phyloP scores from a whole-genome alignment of 148 eudicot species.

The Dianthus caryophyllus region DNA sequence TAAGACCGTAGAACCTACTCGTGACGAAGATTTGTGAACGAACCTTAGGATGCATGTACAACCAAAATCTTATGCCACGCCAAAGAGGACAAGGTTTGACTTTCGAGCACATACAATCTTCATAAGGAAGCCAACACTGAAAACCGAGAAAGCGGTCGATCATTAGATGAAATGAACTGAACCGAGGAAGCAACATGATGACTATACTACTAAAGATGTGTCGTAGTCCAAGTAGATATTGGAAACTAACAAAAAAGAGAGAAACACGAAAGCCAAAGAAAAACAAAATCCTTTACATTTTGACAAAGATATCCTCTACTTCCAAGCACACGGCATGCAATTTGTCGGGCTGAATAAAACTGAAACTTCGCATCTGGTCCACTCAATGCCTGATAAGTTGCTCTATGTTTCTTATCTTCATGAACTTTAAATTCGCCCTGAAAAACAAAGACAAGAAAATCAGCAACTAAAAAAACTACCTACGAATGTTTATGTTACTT shows the following conservation, averaged over 20 bases:
- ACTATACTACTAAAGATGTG: not conserved
- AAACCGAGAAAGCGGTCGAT: not conserved
- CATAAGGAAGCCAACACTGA: slow-evolving; percentile 89
- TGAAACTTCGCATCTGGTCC: slow-evolving; percentile 74
- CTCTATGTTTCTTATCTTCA: slow-evolving; percentile 93
- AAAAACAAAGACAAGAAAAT: slow-evolving; percentile 17
- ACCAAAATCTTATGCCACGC: slow-evolving; percentile 72
- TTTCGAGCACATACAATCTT: slow-evolving; percentile 87
- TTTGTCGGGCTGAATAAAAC: slow-evolving; percentile 84
- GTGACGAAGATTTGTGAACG: slow-evolving; percentile 2
- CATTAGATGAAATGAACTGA: not conserved
- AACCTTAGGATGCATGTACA: slow-evolving; percentile 99
- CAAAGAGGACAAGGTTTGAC: slow-evolving; percentile 49
- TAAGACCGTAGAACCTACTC: slow-evolving; percentile 2
- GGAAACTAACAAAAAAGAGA: no score
- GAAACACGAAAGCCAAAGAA: no score
- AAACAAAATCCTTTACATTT: slow-evolving; percentile 42
- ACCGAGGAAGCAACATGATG: not conserved
- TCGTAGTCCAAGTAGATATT: no score
- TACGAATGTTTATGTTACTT: no score
- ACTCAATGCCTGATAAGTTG: slow-evolving; percentile 55
- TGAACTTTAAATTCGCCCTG: slow-evolving; percentile 79
- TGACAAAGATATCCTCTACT: slow-evolving; percentile 97
- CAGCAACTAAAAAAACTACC: not conserved
- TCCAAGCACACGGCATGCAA: slow-evolving; percentile 96